These are phyloP conservation scores for Hypoxylon lienhwacheense DNA, from an alignment of 495 filamentous ascomycete genomes.

Conservation along the genomic window DNA sequence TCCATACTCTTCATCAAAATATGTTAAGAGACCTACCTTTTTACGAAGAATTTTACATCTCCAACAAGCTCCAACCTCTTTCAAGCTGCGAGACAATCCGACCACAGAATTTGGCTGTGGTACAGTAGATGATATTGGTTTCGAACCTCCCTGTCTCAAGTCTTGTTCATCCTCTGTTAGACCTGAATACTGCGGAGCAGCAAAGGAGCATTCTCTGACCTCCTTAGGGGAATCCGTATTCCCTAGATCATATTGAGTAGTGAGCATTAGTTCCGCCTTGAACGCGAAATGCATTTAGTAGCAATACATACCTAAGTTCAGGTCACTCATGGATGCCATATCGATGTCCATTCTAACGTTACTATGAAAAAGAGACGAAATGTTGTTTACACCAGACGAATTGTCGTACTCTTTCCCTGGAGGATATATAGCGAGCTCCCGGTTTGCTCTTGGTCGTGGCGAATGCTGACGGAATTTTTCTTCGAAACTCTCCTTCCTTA, in stretches of 20 bases:
- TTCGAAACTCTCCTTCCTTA: constrained; percentile 16
- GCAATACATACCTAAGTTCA: constrained; percentile 2
- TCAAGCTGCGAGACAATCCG: constrained; percentile 26
- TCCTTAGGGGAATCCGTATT: constrained; percentile 2
- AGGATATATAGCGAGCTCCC: neutral
- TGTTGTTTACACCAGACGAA: neutral
- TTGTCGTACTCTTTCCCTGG: neutral
- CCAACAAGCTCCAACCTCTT: constrained; percentile 35
- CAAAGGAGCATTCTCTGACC: neutral
- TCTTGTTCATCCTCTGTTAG: constrained; percentile 20
- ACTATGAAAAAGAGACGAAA: neutral
- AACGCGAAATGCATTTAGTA: neutral
- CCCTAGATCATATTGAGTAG: constrained; percentile 10
- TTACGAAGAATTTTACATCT: constrained; percentile 36
- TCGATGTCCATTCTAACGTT: constrained; percentile 15
- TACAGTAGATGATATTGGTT: neutral
- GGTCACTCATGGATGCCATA: constrained; percentile 1
- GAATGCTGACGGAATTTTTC: neutral
- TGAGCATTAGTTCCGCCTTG: neutral
- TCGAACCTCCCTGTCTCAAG: neutral
- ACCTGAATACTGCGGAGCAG: neutral
- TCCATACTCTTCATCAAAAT: neutral
- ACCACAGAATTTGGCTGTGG: constrained; percentile 9
- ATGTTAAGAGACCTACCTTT: constrained; percentile 19
- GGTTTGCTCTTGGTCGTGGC: neutral